These are phyloP conservation scores for Aspergillus persii DNA, from an alignment of 2,329 filamentous ascomycete species.

Conservation along the genomic window DNA sequence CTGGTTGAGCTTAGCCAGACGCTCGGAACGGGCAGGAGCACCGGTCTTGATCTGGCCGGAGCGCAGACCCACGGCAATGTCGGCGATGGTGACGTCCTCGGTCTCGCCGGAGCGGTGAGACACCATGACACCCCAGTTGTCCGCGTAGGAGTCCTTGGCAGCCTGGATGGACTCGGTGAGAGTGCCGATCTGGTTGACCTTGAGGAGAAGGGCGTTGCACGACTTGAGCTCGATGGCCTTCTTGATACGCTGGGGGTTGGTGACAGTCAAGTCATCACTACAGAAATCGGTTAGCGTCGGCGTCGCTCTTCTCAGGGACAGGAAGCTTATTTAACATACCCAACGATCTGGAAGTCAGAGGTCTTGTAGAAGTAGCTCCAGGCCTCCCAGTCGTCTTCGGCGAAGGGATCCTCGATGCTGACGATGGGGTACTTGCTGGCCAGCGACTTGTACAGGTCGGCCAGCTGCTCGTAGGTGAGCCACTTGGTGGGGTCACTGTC, in stretches of 20 bases:
- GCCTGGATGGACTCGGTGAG: slow-evolving; percentile 98
- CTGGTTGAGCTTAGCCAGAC: slow-evolving; percentile 99
- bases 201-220: slow-evolving; percentile 95
- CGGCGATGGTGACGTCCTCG: slow-evolving; percentile 98
- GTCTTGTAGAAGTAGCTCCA: slow-evolving; percentile 99
- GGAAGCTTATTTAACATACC: slow-evolving; percentile 38
- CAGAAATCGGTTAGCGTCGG: slow-evolving; percentile 1
- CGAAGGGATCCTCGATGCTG: slow-evolving; percentile 98
- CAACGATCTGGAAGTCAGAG: slow-evolving; percentile 96
- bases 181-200: slow-evolving; percentile 99
- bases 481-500: slow-evolving; percentile 94
- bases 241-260: slow-evolving; percentile 99
- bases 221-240: slow-evolving; percentile 99
- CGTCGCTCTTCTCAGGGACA: background rate
- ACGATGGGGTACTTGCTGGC: slow-evolving; percentile 97
- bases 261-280: slow-evolving; percentile 95
- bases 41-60: slow-evolving; percentile 98
- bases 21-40: slow-evolving; percentile 93
- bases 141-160: slow-evolving; percentile 95
- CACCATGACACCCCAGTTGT: slow-evolving; percentile 98
- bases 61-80: slow-evolving; percentile 95
- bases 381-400: slow-evolving; percentile 99
- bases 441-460: slow-evolving; percentile 83
- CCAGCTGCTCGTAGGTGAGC: slow-evolving; percentile 97
- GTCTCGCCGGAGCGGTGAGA: slow-evolving; percentile 99